Base-by-base conservation (phyloP, 2,329 filamentous ascomycete species). In the Penicillium paneum region DNA sequence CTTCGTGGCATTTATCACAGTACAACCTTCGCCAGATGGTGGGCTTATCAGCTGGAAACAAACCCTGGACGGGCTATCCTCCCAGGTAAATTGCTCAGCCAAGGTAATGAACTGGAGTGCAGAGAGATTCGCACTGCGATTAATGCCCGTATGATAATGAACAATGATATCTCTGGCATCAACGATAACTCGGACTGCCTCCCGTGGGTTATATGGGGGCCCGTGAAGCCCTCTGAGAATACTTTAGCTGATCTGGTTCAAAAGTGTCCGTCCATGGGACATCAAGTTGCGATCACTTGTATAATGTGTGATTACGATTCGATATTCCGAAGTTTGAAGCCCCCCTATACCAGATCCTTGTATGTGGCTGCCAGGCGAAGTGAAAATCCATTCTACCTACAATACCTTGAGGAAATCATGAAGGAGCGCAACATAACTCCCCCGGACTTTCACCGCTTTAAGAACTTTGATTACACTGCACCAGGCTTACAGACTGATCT, bases 21-120 rank as follows among this genome's bases (percentile, higher is more conserved):
- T 43, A 61, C 62, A 31, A 64, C 32, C 35, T 66, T 66, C 21
- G 62, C 61, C 19, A 47, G 56, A 35, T 63, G 57, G 62, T 63
- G 58, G 63, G 50, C 57, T 8, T 49, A 54, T 52, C 54, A 59
- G 40, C 46, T 56, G 13, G 56, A 62, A 45, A 52, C 39, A 4
- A 54, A 56, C 34, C 29, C 50, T 41, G 17, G 32, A 19, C 24
- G 55, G 8, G 26, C n/a, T 31, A 54, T 54, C 15, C 44, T 58
- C 36, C 56, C 52, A 38, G 52, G 49, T 42, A 55, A 55, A 52
- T 52, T 49, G 38, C 32, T 56, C 10, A 24, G 53, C 32, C 4
- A 55, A 51, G 49, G 32, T 38, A 52, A 52, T 56, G 21, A 56
- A 28, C 31, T 1, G 31, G 53, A 56, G 43, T 52, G 43, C 11